phyloP scores from a whole-genome alignment of 805 yeast species.

The Saccharomycopsis selenospora region DNA sequence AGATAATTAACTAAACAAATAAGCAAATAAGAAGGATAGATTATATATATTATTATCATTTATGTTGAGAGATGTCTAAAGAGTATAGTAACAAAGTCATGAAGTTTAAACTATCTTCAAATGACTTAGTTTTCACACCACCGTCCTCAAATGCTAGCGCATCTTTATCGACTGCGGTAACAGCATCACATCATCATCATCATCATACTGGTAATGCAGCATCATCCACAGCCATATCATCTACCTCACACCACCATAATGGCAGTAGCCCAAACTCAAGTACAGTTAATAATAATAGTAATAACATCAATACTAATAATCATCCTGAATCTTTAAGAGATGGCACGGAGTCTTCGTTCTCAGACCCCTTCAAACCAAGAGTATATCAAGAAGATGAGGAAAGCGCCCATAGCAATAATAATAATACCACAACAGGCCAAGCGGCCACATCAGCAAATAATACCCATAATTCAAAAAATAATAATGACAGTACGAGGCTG shows the following conservation, averaged over 20 bases:
- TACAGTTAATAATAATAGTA: too few species aligned
- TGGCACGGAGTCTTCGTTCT: too few species aligned
- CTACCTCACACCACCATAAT: too few species aligned
- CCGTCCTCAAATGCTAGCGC: neutral
- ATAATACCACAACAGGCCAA: neutral
- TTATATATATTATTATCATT: neutral
- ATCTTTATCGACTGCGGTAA: neutral
- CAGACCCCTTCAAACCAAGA: neutral
- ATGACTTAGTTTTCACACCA: neutral
- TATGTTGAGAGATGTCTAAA: neutral
- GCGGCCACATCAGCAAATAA: neutral
- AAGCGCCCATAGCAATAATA: neutral
- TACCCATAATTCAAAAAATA: too few species aligned
- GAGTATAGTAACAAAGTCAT: conserved; percentile 2
- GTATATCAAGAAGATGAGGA: neutral
- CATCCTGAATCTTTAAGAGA: too few species aligned
- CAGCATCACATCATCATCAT: neutral
- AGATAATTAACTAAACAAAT: too few species aligned
- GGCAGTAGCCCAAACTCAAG: too few species aligned
- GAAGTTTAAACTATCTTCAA: neutral
- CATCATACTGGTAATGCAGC: neutral
- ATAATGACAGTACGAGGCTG: neutral
- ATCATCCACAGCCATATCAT: neutral
- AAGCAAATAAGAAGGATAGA: too few species aligned
- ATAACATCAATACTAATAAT: too few species aligned